Evolutionary conservation across 208 protist genomes (phyloP), one percentile per base, ranked within the genome.

Genomic region (Porcisia deanei): DNA sequence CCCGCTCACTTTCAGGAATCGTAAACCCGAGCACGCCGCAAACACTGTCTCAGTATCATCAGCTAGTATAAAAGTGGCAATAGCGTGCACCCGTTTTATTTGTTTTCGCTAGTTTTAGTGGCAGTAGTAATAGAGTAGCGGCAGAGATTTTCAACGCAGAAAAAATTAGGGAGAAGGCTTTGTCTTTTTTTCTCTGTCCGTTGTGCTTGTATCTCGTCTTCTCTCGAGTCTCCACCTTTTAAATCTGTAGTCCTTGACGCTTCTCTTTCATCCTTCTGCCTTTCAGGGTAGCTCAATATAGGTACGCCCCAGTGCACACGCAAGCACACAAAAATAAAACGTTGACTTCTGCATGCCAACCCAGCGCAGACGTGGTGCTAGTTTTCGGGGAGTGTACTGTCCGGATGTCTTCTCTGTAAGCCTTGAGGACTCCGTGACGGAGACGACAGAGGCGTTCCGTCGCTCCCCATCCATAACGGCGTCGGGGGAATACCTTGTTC

Each of bases 341-440:
- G 10, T 12, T 59, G 22, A 6, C 34, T 65, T 57, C 66, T 71
- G 66, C 5, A 80, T 81, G 67, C 71, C 71, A 37, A 67, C 60
- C n/a, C 87, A 91, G 60, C 84, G 84, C 54, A 85, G 79, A 49
- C 85, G 88, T 53, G 88, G 88, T 37, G 61, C 79, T 49, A 92
- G 88, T 73, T 88, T 91, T 63, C 81, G 79, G 66, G 82, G 71
- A 18, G 73, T 75, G 6, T 87, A 87, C 77, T 78, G 58, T 69
- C 75, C 83, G 25, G 68, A 54, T 59, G 70, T 66, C 1, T 54
- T 79, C 41, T 49, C 75, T 20, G 22, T 79, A 16, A 73, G 57
- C 45, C 25, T 75, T 22, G 70, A 76, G 43, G 73, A 78, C 64
- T 76, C 75, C 0, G 41, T 76, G 20, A 49, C 74, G 16, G 75